Conservation (phyloP, 1,139 yeast genomes). For the Candida smagusa region DNA sequence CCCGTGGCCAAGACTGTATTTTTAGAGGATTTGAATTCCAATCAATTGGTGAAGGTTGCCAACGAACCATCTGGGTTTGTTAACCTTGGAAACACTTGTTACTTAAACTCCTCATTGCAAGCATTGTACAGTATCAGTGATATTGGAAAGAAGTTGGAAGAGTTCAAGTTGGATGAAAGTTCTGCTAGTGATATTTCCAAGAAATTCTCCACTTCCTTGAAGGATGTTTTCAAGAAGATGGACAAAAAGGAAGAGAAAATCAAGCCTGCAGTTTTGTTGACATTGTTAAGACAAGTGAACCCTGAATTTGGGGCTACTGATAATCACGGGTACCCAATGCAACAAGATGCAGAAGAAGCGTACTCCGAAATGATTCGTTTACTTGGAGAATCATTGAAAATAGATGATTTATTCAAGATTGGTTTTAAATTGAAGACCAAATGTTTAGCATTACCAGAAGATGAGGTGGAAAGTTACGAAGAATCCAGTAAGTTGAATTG, state of each 20-base stretch:
- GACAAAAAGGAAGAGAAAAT: slow-evolving; percentile 41
- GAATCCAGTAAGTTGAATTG: slow-evolving; percentile 77
- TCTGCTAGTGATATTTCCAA: slow-evolving; percentile 56
- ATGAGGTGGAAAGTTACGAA: slow-evolving; percentile 39
- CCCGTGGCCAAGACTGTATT: slow-evolving; percentile 59
- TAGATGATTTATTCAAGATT: slow-evolving; percentile 62
- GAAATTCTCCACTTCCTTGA: slow-evolving; percentile 33
- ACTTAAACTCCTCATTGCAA: slow-evolving; percentile 86
- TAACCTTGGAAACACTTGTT: slow-evolving; percentile 93
- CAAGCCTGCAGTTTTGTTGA: slow-evolving; percentile 55
- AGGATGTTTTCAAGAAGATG: slow-evolving; percentile 46
- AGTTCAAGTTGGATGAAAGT: slow-evolving; percentile 8
- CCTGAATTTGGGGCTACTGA: slow-evolving; percentile 89
- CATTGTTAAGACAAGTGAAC: slow-evolving; percentile 58
- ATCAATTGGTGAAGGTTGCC: slow-evolving; percentile 35
- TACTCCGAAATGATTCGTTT: slow-evolving; percentile 72
- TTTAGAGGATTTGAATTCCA: slow-evolving; percentile 63
- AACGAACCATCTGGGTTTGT: slow-evolving; percentile 76
- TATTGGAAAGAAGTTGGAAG: slow-evolving; percentile 34
- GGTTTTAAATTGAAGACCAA: slow-evolving; percentile 60
- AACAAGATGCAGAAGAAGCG: slow-evolving; percentile 98
- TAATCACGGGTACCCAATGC: slow-evolving; percentile 71
- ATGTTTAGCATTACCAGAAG: slow-evolving; percentile 56
- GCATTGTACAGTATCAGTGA: slow-evolving; percentile 69
- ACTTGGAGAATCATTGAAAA: slow-evolving; percentile 46